These are phyloP conservation scores for Vaccinium vitisidaea DNA, from an alignment of 148 eudicot genomes.

Conservation along the genomic window DNA sequence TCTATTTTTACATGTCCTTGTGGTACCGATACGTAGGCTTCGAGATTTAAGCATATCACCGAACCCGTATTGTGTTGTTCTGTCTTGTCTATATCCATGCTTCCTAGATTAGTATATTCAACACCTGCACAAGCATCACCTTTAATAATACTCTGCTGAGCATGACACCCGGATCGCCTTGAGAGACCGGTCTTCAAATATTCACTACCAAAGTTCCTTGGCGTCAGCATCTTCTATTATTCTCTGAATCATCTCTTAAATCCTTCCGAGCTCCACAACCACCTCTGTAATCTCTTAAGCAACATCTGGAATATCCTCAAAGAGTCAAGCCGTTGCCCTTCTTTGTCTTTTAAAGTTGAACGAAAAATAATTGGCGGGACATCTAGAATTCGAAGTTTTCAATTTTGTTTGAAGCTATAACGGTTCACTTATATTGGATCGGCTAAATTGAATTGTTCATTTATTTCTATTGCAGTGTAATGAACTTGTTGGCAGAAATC, in stretches of 20 bases:
- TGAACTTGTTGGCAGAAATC: slow-evolving; percentile 95
- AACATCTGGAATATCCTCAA: neutral
- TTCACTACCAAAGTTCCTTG: neutral
- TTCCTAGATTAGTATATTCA: too few relatives aligned
- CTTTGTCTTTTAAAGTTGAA: neutral
- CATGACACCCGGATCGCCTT: neutral
- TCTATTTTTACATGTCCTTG: too few relatives aligned
- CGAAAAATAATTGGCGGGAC: neutral
- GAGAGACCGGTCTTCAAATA: neutral
- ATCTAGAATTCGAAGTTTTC: neutral
- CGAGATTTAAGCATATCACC: too few relatives aligned
- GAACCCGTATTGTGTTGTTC: too few relatives aligned
- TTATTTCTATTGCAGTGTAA: slow-evolving; percentile 60
- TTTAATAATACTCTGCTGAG: neutral
- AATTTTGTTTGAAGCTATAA: neutral
- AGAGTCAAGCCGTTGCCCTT: neutral
- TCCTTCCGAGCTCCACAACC: neutral
- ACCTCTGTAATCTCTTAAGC: neutral
- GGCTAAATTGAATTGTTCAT: neutral
- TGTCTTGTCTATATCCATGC: too few relatives aligned
- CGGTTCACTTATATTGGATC: slow-evolving; percentile 5
- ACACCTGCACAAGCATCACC: neutral
- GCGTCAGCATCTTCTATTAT: neutral
- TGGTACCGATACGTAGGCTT: too few relatives aligned
- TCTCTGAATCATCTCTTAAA: neutral